Conservation (phyloP, 768 basidiomycete genomes). For the Kwoniella sp. region DNA sequence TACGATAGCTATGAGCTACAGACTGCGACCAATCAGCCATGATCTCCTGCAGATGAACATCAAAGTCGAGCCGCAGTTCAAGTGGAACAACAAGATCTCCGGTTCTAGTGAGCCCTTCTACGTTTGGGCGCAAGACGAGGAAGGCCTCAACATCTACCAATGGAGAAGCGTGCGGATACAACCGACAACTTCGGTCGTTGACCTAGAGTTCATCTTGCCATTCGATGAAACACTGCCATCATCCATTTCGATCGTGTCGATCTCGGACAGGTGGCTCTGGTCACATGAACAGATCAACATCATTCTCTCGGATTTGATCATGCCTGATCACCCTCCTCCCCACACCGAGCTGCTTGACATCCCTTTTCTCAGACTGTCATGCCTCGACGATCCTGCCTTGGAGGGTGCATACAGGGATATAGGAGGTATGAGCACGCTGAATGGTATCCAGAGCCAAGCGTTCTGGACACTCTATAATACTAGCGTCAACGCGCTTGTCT, state of each 20-base stretch:
- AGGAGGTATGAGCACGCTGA: constrained; percentile 63
- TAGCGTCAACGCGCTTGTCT: constrained; percentile 68
- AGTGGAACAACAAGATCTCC: constrained; percentile 77
- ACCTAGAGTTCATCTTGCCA: constrained; percentile 79
- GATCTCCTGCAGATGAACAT: constrained; percentile 80
- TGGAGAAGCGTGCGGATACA: constrained; percentile 73
- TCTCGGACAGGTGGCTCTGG: constrained; percentile 92
- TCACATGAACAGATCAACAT: constrained; percentile 75
- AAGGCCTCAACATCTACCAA: constrained; percentile 80
- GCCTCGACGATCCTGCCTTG: constrained; percentile 61
- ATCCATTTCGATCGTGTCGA: constrained; percentile 71
- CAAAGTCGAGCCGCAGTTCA: constrained; percentile 68
- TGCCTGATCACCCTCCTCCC: constrained; percentile 68
- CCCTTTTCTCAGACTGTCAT: constrained; percentile 69
- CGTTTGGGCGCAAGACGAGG: constrained; percentile 90
- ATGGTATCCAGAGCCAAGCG: constrained; percentile 83
- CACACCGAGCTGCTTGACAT: constrained; percentile 71
- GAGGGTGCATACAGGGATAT: constrained; percentile 60
- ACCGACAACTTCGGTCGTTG: constrained; percentile 64
- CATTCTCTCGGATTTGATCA: constrained; percentile 68
- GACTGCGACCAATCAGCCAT: constrained; percentile 76
- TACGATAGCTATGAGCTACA: constrained; percentile 66
- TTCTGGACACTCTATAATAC: constrained; percentile 81
- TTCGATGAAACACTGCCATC: constrained; percentile 66
- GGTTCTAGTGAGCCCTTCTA: constrained; percentile 83